These are phyloP conservation scores for Lichenothelia convexa DNA, from an alignment of 495 filamentous ascomycete genomes.

Conservation along the genomic window DNA sequence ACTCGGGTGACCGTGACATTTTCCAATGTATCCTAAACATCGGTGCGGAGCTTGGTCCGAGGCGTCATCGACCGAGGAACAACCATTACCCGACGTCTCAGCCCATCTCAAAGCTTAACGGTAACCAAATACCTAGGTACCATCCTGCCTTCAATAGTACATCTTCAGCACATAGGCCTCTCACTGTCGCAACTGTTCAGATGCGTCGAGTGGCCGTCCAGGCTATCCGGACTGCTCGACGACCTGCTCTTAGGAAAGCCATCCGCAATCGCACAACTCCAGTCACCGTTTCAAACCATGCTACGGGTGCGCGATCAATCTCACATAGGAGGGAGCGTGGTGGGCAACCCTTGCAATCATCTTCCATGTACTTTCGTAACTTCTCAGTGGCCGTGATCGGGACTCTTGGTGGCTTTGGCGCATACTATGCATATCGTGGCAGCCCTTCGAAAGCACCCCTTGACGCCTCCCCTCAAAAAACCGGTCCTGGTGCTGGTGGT, in stretches of 20 bases:
- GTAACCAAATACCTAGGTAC: no score
- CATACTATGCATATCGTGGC: slow-evolving; percentile 42
- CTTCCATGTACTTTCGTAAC: slow-evolving; percentile 47
- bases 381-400: slow-evolving; percentile 44
- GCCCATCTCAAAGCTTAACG: no score
- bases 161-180: no score
- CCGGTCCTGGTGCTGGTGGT: slow-evolving; percentile 2
- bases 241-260: slow-evolving; percentile 34
- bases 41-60: no score
- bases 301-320: slow-evolving; percentile 27
- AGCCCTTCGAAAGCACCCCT: slow-evolving; percentile 8
- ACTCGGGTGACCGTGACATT: no score
- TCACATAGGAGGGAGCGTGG: slow-evolving; percentile 20
- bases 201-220: slow-evolving; percentile 51
- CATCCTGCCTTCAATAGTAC: no score
- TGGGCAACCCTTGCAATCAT: slow-evolving; percentile 23
- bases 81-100: no score
- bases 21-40: no score
- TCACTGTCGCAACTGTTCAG: no score
- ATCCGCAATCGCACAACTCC: slow-evolving; percentile 27
- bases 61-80: no score
- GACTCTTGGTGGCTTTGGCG: slow-evolving; percentile 42
- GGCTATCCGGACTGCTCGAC: slow-evolving; percentile 42
- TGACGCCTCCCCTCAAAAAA: not conserved
- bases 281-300: slow-evolving; percentile 29